These are phyloP conservation scores for Candida germanica DNA, from an alignment of 805 yeast species.

Conservation along the genomic window DNA sequence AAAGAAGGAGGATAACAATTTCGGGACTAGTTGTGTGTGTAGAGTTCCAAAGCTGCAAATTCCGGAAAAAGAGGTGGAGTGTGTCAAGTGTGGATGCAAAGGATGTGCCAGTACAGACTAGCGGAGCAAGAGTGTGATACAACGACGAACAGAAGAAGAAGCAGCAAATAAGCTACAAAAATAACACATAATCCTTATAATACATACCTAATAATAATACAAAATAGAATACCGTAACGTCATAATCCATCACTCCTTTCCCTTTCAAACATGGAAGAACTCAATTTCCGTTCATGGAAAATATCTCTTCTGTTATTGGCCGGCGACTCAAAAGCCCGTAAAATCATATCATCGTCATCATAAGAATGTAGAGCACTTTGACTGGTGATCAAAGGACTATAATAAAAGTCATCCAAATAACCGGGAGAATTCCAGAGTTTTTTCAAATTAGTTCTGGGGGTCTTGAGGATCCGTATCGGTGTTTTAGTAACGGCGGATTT, in stretches of 20 bases:
- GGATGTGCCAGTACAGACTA: conserved; percentile 81
- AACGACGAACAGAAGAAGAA: background rate
- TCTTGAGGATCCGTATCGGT: conserved; percentile 33
- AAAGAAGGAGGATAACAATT: conserved; percentile 56
- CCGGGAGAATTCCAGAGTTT: conserved; percentile 66
- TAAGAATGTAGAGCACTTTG: conserved; percentile 30
- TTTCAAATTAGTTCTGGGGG: conserved; percentile 44
- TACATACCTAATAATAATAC: conserved; percentile 5
- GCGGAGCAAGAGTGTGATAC: conserved; percentile 7
- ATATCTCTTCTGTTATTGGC: conserved; percentile 10
- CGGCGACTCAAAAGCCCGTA: conserved; percentile 35
- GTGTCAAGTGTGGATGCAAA: conserved; percentile 79
- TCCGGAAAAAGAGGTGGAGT: conserved; percentile 41
- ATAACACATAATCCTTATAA: conserved; percentile 1
- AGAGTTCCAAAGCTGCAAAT: conserved; percentile 70
- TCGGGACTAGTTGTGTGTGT: conserved; percentile 75
- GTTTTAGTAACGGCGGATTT: conserved; percentile 29
- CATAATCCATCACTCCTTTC: conserved; percentile 1
- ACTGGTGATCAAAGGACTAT: conserved; percentile 35
- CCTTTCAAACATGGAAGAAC: conserved; percentile 3
- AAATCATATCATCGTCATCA: conserved; percentile 46
- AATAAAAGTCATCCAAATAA: conserved; percentile 63
- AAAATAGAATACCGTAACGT: conserved; percentile 2
- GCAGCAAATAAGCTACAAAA: background rate
- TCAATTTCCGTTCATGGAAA: conserved; percentile 8